Percentiles rank a stretch among this genome's conserved stretches.
Conservation (phyloP, 2,329 filamentous ascomycete species). For the Boeremia lycopersici region DNA sequence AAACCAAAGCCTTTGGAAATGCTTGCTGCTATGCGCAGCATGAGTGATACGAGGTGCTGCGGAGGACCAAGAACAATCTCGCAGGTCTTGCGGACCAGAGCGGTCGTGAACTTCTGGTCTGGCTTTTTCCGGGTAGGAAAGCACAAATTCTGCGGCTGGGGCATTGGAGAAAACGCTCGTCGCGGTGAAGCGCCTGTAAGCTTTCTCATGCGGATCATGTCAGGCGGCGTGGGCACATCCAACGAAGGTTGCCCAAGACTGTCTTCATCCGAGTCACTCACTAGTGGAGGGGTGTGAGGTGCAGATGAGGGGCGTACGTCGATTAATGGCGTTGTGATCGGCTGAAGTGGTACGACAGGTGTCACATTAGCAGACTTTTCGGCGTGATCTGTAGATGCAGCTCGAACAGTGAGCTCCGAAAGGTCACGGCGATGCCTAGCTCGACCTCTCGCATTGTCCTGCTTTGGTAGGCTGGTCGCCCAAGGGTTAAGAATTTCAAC, state of each 20-base stretch:
- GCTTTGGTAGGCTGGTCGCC: slow-evolving; percentile 19
- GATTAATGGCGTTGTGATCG: slow-evolving; percentile 25
- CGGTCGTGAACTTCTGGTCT: slow-evolving; percentile 51
- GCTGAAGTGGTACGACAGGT: slow-evolving; percentile 28
- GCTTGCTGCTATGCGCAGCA: slow-evolving; percentile 79
- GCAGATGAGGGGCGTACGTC: slow-evolving; percentile 37
- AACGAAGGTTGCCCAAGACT: slow-evolving; percentile 47
- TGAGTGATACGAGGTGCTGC: slow-evolving; percentile 75
- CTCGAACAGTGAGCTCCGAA: slow-evolving; percentile 46
- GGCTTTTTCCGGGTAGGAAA: slow-evolving; percentile 54
- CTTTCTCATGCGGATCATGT: slow-evolving; percentile 45
- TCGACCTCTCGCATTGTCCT: slow-evolving; percentile 33
- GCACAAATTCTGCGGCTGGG: slow-evolving; percentile 70
- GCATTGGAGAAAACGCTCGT: slow-evolving; percentile 69
- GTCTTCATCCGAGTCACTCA: slow-evolving; percentile 52
- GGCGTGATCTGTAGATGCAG: slow-evolving; percentile 23
- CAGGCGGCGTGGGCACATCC: slow-evolving; percentile 50
- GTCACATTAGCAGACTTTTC: slow-evolving; percentile 27
- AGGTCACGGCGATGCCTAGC: slow-evolving; percentile 43
- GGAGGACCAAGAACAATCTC: slow-evolving; percentile 82
- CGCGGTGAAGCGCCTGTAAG: slow-evolving; percentile 62
- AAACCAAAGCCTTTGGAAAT: slow-evolving; percentile 62
- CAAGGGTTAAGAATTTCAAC: slow-evolving; percentile 37
- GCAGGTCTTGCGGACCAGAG: slow-evolving; percentile 77
- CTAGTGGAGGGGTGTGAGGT: slow-evolving; percentile 54